These are phyloP conservation scores for Osmanthus fragrans DNA, from an alignment of 257 asterid genomes.

Conservation along the genomic window DNA sequence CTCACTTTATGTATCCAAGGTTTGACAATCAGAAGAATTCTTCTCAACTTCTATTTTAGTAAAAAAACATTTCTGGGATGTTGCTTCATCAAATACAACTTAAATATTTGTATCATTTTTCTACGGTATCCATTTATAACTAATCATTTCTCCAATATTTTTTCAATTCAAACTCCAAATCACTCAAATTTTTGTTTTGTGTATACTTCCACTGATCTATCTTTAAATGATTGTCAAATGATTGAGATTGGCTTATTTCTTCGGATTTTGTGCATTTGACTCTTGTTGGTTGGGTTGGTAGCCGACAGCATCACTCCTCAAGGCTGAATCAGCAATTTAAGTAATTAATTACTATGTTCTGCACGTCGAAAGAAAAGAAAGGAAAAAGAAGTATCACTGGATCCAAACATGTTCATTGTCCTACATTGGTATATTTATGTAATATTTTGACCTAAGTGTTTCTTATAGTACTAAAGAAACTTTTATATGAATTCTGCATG, in stretches of 20 bases:
- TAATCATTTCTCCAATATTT: background rate
- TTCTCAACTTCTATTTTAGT: slow-evolving; percentile 25
- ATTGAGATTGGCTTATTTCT: background rate
- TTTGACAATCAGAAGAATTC: slow-evolving; percentile 40
- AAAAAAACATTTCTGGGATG: background rate
- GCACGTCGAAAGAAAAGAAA: background rate
- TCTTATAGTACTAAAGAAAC: background rate
- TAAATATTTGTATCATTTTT: background rate
- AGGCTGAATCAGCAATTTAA: background rate
- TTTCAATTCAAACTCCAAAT: background rate
- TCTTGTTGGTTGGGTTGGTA: background rate
- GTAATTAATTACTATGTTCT: background rate
- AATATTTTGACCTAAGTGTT: background rate
- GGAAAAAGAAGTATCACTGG: too few relatives aligned
- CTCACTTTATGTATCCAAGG: slow-evolving; percentile 99
- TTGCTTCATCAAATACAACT: background rate
- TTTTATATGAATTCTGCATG: background rate
- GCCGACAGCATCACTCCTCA: background rate
- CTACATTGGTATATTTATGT: background rate
- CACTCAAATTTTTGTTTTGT: background rate
- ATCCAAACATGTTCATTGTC: background rate
- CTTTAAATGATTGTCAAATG: background rate
- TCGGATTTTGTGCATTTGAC: background rate
- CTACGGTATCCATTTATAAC: background rate
- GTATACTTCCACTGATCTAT: background rate